Percentiles rank a stretch among this genome's conserved stretches.
Conservation (phyloP, 495 filamentous ascomycete genomes). For the Beverwykella pulmonaria region DNA sequence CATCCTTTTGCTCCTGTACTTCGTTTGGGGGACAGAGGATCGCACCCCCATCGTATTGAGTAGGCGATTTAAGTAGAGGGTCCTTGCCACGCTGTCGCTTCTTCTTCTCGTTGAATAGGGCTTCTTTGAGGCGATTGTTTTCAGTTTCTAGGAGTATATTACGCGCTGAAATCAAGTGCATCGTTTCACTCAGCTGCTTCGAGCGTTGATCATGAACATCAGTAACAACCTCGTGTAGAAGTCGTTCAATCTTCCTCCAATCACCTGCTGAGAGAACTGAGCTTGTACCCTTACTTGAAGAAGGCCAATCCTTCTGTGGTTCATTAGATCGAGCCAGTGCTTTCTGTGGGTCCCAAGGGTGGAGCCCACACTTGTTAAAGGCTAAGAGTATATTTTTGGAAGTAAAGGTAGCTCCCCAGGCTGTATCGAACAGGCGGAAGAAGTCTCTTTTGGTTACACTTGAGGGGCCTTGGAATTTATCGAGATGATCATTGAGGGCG, state of each 20-base stretch:
- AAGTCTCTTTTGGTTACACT: constrained; percentile 4
- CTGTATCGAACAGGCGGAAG: background rate
- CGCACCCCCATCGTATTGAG: background rate
- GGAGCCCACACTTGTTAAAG: background rate
- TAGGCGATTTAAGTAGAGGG: background rate
- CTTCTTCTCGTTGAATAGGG: constrained; percentile 2
- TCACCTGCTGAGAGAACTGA: background rate
- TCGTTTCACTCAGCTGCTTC: background rate
- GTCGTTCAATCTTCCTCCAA: background rate
- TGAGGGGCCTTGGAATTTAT: background rate
- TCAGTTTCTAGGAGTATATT: background rate
- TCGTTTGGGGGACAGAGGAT: background rate
- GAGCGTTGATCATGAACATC: background rate
- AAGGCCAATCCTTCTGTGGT: background rate
- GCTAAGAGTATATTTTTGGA: background rate
- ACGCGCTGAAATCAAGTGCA: background rate
- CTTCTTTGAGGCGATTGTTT: background rate
- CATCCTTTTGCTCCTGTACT: background rate
- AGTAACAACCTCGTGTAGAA: background rate
- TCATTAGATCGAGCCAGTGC: background rate
- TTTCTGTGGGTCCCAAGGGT: background rate
- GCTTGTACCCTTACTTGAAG: background rate
- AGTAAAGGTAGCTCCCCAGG: background rate
- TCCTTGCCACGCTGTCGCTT: background rate
- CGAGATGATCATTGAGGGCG: background rate